Base-by-base conservation (phyloP, 495 filamentous ascomycete genomes). In the Opeltia flavorubescens region DNA sequence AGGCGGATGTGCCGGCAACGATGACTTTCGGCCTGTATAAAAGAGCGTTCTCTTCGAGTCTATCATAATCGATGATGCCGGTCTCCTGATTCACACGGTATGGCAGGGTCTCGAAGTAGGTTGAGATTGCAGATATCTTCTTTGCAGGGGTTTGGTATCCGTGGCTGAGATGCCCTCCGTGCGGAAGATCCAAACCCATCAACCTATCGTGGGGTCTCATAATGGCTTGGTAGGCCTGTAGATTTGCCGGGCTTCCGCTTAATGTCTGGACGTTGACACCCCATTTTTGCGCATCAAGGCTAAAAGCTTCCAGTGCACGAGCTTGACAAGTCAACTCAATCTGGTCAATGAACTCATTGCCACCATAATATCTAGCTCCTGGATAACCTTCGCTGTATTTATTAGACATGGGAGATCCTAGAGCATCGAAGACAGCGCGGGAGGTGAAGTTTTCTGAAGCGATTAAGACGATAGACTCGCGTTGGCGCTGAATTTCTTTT, bases 331-430 rank as follows among this genome's bases (percentile, higher is more conserved):
- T 87, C 49, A 84, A 75, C 75, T 99, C 91, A 60, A 95, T 87
- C 61, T 80, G 72, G 65, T 99, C 91, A 50, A 99, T 99, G 74
- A 94, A 86, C 73, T 99, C 79, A 71, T 96, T 99, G 56, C 91
- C 91, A 64, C 93, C 93, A 63, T 99, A 99, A 77, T 99, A 99
- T 64, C 91, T 82, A 40, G 93, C 91, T 59, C 91, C 91, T 58
- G 93, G 93, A 68, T 94, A 94, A 56, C 91, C 91, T 72, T 99
- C 91, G 3, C 86, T 94, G 77, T 99, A 99, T 73, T 99, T 99
- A 78, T 99, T 89, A 59, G 82, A 88, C 85, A 89, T 89, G 58
- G 84, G 83, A 31, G 85, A 87, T 53, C 86, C 85, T 43, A 91
- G 77, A 53, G 86, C 84, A 68, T 91, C 86, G 69, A 85, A 89